A percentile compares a stretch with the other conserved stretches of the same genome.
Evolutionary conservation across 371 early-diverging fungal genomes (phyloP).

Genomic region (Mortierella sp.): DNA sequence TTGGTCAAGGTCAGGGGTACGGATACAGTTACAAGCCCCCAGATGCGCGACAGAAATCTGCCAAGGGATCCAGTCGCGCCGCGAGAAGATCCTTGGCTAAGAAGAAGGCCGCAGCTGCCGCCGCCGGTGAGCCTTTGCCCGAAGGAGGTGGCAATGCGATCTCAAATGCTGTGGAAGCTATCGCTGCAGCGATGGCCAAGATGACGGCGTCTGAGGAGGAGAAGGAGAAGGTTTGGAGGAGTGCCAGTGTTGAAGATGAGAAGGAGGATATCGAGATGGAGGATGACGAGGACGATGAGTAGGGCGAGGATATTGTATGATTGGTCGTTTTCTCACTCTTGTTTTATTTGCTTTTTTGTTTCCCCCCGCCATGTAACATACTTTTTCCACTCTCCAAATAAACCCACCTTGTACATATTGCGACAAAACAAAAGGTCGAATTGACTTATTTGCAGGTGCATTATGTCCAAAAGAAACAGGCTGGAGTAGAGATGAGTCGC

Average conservation of each 20-base stretch:
- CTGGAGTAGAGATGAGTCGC: too few species aligned
- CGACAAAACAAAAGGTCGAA: background rate
- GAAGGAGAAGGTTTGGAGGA: conserved; percentile 13
- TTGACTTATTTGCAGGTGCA: too few species aligned
- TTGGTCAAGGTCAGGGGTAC: conserved; percentile 48
- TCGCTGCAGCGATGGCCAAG: conserved; percentile 38
- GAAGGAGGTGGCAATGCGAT: conserved; percentile 37
- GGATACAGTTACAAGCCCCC: conserved; percentile 42
- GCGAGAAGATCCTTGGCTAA: conserved; percentile 1
- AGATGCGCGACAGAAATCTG: conserved; percentile 29
- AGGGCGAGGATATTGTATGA: background rate
- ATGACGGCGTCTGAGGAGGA: conserved; percentile 45
- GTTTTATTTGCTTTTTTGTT: background rate
- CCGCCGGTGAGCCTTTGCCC: background rate
- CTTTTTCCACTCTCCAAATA: background rate
- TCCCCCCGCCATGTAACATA: background rate
- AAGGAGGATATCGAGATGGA: conserved; percentile 10
- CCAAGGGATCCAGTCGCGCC: conserved; percentile 20
- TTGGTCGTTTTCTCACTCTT: background rate
- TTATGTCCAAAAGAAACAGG: too few species aligned
- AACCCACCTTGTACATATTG: conserved; percentile 6
- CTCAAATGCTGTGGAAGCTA: conserved; percentile 49
- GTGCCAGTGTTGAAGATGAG: background rate
- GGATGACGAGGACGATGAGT: background rate
- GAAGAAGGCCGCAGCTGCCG: background rate